Evolutionary conservation across 1,284 basidiomycete genomes (phyloP).

Genomic region (Ustilago hordei): DNA sequence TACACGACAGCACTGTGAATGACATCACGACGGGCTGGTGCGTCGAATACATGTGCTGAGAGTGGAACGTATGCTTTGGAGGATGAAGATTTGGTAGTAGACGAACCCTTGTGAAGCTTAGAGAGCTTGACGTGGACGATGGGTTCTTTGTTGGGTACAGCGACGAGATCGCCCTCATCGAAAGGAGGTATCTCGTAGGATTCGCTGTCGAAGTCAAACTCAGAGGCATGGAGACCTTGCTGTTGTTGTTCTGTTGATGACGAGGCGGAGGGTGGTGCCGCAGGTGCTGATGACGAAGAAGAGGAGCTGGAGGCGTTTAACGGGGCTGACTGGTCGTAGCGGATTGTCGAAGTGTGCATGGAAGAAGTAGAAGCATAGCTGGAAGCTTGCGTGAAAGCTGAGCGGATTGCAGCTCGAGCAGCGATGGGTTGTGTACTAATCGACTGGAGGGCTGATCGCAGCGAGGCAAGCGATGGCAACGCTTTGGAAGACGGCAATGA

Average conservation of each 20-base stretch:
- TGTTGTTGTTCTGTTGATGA: conserved; percentile 19
- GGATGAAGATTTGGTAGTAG: background rate
- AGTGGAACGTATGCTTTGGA: conserved; percentile 74
- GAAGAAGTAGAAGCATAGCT: conserved; percentile 27
- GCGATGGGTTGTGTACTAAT: conserved; percentile 28
- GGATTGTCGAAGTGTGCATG: conserved; percentile 26
- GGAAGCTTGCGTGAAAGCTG: conserved; percentile 2
- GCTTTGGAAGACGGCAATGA: conserved; percentile 29
- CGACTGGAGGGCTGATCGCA: conserved; percentile 33
- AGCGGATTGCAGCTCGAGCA: conserved; percentile 23
- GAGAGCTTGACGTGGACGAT: conserved; percentile 56
- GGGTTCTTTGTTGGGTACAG: conserved; percentile 41
- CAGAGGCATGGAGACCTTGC: conserved; percentile 22
- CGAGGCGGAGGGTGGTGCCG: conserved; percentile 5
- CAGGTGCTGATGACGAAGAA: conserved; percentile 7
- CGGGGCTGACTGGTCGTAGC: conserved; percentile 3
- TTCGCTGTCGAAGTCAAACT: conserved; percentile 47
- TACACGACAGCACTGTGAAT: conserved; percentile 92
- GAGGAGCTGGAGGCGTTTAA: conserved; percentile 10
- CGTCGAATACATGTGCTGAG: conserved; percentile 83
- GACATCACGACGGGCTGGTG: conserved; percentile 87
- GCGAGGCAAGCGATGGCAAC: conserved; percentile 30
- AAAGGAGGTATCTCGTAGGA: conserved; percentile 28
- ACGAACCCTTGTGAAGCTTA: conserved; percentile 26
- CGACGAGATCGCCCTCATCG: conserved; percentile 44